phyloP scores from a whole-genome alignment of 352 stramenopile species.

The Pythium scleroteichum region DNA sequence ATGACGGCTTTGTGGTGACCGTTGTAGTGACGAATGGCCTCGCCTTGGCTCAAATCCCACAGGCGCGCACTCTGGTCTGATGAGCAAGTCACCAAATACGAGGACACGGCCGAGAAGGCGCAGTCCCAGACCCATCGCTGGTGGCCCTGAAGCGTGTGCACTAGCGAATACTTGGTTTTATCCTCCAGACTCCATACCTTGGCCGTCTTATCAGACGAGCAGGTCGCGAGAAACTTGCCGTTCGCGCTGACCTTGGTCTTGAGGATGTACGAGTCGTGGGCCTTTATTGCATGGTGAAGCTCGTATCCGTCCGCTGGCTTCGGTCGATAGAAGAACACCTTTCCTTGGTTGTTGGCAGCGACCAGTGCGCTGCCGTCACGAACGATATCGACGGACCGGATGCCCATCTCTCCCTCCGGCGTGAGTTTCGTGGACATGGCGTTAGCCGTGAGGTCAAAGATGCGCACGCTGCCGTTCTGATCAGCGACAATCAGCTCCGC shows the following conservation, averaged over 20 bases:
- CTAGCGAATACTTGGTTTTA: slow-evolving; percentile 40
- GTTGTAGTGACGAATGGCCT: slow-evolving; percentile 88
- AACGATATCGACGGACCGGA: slow-evolving; percentile 93
- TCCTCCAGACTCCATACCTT: slow-evolving; percentile 87
- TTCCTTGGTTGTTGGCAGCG: slow-evolving; percentile 93
- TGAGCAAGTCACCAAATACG: slow-evolving; percentile 96
- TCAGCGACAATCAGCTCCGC: slow-evolving; percentile 83
- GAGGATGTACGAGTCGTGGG: slow-evolving; percentile 92
- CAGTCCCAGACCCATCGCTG: slow-evolving; percentile 99
- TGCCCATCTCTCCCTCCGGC: slow-evolving; percentile 72
- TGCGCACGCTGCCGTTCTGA: slow-evolving; percentile 92
- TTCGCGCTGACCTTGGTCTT: slow-evolving; percentile 91
- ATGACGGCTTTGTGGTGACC: slow-evolving; percentile 91
- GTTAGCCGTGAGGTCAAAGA: slow-evolving; percentile 91
- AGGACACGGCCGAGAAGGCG: slow-evolving; percentile 97
- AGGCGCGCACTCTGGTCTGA: slow-evolving; percentile 96
- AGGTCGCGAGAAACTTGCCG: slow-evolving; percentile 89
- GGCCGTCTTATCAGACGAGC: slow-evolving; percentile 90
- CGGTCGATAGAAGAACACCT: slow-evolving; percentile 92
- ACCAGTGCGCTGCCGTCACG: slow-evolving; percentile 91
- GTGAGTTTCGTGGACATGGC: slow-evolving; percentile 62
- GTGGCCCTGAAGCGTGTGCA: slow-evolving; percentile 87
- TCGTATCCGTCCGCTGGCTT: slow-evolving; percentile 65
- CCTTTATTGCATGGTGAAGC: slow-evolving; percentile 68
- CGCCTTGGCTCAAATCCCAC: slow-evolving; percentile 94